A percentile compares a stretch with the other conserved stretches of the same genome.
Evolutionary conservation across 2,329 filamentous ascomycete genomes (phyloP).

Genomic region (Purpureocillium takamizusanense): DNA sequence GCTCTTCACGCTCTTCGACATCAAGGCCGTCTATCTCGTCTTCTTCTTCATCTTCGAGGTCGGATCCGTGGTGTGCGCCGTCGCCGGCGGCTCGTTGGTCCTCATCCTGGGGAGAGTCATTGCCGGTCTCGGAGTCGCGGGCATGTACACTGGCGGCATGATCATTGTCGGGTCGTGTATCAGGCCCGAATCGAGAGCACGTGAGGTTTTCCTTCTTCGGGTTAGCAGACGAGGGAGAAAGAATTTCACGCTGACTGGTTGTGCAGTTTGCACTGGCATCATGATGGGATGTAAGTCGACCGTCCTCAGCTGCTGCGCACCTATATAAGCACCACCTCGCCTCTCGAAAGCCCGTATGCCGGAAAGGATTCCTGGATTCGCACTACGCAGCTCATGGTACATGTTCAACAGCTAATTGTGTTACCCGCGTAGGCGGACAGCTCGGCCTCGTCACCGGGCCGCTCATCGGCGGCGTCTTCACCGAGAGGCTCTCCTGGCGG

Average conservation of each 20-base stretch:
- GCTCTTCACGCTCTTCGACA: conserved; percentile 22
- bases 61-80: conserved; percentile 24
- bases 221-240: too few relatives aligned
- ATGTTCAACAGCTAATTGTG: conserved; percentile 8
- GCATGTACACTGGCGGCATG: conserved; percentile 26
- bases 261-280: too few relatives aligned
- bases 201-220: not conserved
- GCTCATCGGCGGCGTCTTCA: conserved; percentile 30
- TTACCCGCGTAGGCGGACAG: conserved; percentile 20
- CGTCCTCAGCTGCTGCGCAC: too few relatives aligned
- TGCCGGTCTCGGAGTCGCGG: conserved; percentile 23
- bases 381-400: too few relatives aligned
- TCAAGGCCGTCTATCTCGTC: conserved; percentile 8
- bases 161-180: conserved; percentile 20
- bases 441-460: conserved; percentile 31
- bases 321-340: too few relatives aligned
- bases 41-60: conserved; percentile 26
- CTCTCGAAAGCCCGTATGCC: too few relatives aligned
- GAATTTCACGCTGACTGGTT: too few relatives aligned
- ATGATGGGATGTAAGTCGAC: too few relatives aligned
- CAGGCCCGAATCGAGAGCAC: not conserved
- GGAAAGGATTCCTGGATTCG: too few relatives aligned
- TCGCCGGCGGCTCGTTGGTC: conserved; percentile 7
- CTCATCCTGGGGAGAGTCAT: conserved; percentile 11
- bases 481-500: conserved; percentile 30